Evolutionary conservation across 108 stramenopile species (phyloP), one percentile per base, ranked within the genome.

Genomic region (Conticribra weissflogii): DNA sequence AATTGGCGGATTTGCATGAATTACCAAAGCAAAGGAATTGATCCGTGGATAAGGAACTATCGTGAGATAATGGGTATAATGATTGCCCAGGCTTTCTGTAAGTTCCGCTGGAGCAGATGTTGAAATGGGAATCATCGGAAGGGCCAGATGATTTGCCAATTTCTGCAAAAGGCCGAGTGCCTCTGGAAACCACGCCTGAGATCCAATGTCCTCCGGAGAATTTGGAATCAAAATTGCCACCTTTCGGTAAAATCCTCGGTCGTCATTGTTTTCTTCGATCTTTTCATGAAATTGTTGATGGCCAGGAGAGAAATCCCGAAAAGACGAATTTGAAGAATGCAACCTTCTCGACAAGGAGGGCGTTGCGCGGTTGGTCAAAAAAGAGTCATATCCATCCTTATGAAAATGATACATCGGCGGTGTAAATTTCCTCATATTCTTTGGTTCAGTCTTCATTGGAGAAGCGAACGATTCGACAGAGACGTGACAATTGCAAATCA

Each of bases 41-140:
- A 47, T 46, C 21, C 32, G 36, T 34, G 72, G 73, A 56, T 60
- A 70, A 17, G 66, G 72, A 5, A 68, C 59, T 68, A 60, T 50
- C 18, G 76, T 76, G n/a, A 76, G 58, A 54, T 48, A 50, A 47
- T 76, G 74, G 12, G 36, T 12, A 41, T 41, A 12, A 41, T 41
- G 36, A 12, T 41, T 41, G 36, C 12, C 36, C 5, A 9, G 12
- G 36, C 12, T 41, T 5, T n/a, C n/a, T n/a, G 36, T 9, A 41
- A 12, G 12, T 9, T 41, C 36, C 12, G 5, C 12, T 41, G 36
- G 36, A 5, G 5, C 12, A 12, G 36, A 9, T 41, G 36, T 41
- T 9, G 36, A 41, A 41, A 41, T 41, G 36, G n/a, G n/a, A n/a
- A n/a, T n/a, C n/a, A 41, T 41, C 8, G 36, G 36, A 41, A 41